These are phyloP conservation scores for Collybia sordida DNA, from an alignment of 768 basidiomycete genomes.

Conservation along the genomic window DNA sequence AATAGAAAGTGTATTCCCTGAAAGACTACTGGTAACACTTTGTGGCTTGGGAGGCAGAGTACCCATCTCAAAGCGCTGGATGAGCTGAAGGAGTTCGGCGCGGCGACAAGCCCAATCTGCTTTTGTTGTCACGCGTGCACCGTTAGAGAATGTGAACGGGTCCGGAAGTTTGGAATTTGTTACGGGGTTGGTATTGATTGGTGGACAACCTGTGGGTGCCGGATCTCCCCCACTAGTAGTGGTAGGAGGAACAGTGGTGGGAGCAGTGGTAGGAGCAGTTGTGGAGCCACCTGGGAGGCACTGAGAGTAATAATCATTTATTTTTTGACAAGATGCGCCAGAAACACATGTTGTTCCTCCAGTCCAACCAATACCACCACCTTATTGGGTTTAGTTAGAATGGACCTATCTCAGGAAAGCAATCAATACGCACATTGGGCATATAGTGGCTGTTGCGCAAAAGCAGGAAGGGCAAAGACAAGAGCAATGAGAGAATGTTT, in stretches of 20 bases:
- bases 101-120: conserved; percentile 53
- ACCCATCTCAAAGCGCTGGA: conserved; percentile 56
- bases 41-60: conserved; percentile 46
- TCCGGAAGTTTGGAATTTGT: conserved; percentile 46
- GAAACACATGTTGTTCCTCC: conserved; percentile 34
- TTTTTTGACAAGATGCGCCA: conserved; percentile 26
- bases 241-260: conserved; percentile 12
- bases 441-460: conserved; percentile 27
- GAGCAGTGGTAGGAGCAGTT: conserved; percentile 13
- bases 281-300: conserved; percentile 29
- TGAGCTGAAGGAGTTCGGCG: conserved; percentile 44
- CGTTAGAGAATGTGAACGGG: conserved; percentile 53
- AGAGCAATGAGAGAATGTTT: conserved; percentile 22
- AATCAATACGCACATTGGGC: conserved; percentile 25
- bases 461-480: conserved; percentile 21
- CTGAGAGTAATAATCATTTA: conserved; percentile 35
- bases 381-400: conserved; percentile 12
- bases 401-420: not conserved
- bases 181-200: conserved; percentile 27
- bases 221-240: conserved; percentile 5
- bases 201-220: conserved; percentile 8
- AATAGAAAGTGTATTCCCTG: conserved; percentile 46
- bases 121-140: conserved; percentile 38
- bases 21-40: conserved; percentile 43
- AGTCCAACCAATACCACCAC: conserved; percentile 36